Evolutionary conservation across 2,329 filamentous ascomycete species (phyloP).

Genomic region (Pseudocercospora fijiensis): DNA sequence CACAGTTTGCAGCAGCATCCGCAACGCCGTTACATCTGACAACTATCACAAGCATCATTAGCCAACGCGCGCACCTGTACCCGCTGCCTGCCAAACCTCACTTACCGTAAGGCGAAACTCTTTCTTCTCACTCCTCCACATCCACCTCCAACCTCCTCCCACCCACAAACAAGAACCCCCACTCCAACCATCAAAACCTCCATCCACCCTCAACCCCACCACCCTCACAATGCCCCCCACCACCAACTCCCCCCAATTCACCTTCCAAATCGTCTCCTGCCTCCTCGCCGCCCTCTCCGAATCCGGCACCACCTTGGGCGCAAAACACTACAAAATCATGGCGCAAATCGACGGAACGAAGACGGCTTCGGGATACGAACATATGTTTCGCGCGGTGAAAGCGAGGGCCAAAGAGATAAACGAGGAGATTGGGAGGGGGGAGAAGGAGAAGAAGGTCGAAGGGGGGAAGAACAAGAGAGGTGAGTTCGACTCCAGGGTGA

Average conservation of each 20-base stretch:
- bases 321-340: conserved; percentile 36
- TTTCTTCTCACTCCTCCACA: not conserved
- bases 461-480: not conserved
- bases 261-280: conserved; percentile 19
- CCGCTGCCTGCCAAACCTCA: not conserved
- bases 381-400: conserved; percentile 35
- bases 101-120: not conserved
- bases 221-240: not conserved
- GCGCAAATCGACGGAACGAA: conserved; percentile 27
- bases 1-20: not conserved
- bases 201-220: not conserved
- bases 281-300: conserved; percentile 8
- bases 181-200: too few relatives aligned
- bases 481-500: not conserved
- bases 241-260: conserved; percentile 11
- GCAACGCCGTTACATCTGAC: not conserved
- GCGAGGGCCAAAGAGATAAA: conserved; percentile 31
- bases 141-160: not conserved
- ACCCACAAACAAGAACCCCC: not conserved
- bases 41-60: conserved; percentile 3
- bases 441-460: too few relatives aligned
- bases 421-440: too few relatives aligned
- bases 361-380: conserved; percentile 17
- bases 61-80: conserved; percentile 3
- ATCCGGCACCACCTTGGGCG: conserved; percentile 22